Base-by-base conservation (phyloP, 805 yeast species). In the Kuraishia floccosa region DNA sequence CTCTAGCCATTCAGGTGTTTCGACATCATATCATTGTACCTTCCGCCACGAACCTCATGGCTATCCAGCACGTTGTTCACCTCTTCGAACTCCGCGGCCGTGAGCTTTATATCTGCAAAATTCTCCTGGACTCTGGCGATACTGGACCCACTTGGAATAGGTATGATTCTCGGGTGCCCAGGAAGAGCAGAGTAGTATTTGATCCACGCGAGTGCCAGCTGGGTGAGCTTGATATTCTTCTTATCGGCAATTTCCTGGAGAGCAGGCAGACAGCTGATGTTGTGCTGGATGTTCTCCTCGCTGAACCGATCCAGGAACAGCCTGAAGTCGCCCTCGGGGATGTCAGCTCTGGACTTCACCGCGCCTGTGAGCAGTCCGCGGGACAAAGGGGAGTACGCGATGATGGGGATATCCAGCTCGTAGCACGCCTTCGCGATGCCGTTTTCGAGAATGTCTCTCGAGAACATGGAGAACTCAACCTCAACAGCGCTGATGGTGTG, bases 361-460 rank as follows among this genome's bases (percentile, higher is more conserved):
- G 45, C 38, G 34, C 91, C 94, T 3, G 89, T 76, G 33, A 86
- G 62, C 37, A 77, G 58, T 1, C 95, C 96, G 44, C 82, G 66
- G 7, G 86, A 78, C 33, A 86, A 61, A 19, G 96, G 96, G 19
- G 94, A 79, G 54, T 86, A 86, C 17, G 86, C 82, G 35, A 83
- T 60, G 19, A 83, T 59, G 10, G 91, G 79, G 34, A 86, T 68
- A 11, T 61, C 61, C 21, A 64, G 52, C 37, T 76, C 72, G 14
- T 68, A 63, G 39, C 78, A 71, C 4, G 68, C 64, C 3, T 63
- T 69, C 38, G 76, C 67, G 14, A 80, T 63, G 1, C 89, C 94
- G 47, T 80, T 73, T 3, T 49, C 35, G 27, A 73, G 46, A 24
- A 77, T 67, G 11, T 79, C 82, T 27, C 71, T 66, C n/a, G 73